These are phyloP conservation scores for Solanum bukasovii DNA, from an alignment of 257 asterid species.

Conservation along the genomic window DNA sequence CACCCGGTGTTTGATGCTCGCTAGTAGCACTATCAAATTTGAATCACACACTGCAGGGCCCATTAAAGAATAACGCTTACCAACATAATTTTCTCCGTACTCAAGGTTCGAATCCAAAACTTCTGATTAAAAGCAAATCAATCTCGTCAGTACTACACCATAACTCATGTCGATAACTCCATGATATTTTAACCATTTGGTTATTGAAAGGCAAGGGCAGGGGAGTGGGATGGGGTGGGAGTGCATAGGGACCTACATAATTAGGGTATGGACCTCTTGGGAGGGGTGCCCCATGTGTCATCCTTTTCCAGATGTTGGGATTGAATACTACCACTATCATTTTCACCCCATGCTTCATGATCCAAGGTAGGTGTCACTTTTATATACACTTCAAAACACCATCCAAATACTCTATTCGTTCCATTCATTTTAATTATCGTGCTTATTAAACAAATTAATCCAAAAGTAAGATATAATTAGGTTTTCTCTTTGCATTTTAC, in stretches of 20 bases:
- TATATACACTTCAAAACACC: background rate
- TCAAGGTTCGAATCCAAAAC: too few species aligned
- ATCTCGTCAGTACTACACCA: too few species aligned
- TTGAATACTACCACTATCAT: background rate
- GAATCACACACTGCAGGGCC: too few species aligned
- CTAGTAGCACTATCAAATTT: too few species aligned
- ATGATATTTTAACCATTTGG: conserved; percentile 12
- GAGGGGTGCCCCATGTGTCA: conserved; percentile 34
- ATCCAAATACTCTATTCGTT: background rate
- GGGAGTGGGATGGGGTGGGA: background rate
- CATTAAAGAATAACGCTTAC: too few species aligned
- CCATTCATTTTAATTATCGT: background rate
- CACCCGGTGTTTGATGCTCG: too few species aligned
- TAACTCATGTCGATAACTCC: too few species aligned
- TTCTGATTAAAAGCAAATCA: too few species aligned
- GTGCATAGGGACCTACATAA: conserved; percentile 8
- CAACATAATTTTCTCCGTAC: too few species aligned
- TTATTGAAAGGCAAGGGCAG: background rate
- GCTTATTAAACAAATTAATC: background rate
- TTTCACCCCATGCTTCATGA: conserved; percentile 8
- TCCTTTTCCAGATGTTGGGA: conserved; percentile 15
- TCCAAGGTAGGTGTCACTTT: conserved; percentile 1
- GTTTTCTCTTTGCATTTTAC: background rate
- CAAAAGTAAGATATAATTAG: background rate
- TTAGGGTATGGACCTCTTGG: conserved; percentile 5